These are phyloP conservation scores for Beauveria varroae DNA, from an alignment of 2,329 filamentous ascomycete species.

Conservation along the genomic window DNA sequence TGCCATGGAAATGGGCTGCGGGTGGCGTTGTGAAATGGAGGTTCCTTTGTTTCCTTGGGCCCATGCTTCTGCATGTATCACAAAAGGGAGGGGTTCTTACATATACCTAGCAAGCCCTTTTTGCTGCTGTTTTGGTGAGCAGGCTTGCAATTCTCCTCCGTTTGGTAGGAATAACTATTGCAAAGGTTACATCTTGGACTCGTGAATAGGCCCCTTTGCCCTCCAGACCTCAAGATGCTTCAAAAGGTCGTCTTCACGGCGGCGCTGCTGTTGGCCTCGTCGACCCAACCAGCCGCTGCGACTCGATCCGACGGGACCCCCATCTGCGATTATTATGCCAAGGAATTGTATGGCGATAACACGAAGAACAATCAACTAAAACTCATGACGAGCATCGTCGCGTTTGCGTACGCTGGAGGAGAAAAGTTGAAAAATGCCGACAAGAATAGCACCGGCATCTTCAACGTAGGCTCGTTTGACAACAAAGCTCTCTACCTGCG, in stretches of 20 bases:
- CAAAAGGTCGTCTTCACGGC: not conserved
- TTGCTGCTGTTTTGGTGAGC: not conserved
- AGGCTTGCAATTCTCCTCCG: not conserved
- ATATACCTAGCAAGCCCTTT: not conserved
- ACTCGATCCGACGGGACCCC: not conserved
- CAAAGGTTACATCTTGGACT: not conserved
- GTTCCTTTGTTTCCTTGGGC: not conserved
- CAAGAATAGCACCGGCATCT: constrained; percentile 20
- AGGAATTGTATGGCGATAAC: constrained; percentile 17
- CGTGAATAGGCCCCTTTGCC: not conserved
- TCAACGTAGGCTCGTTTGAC: constrained; percentile 20
- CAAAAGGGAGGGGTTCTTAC: not conserved
- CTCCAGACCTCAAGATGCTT: not conserved
- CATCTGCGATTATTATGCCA: constrained; percentile 26
- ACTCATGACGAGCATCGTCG: constrained; percentile 23
- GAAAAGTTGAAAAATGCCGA: not conserved
- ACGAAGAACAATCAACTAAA: constrained; percentile 19
- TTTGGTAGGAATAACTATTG: too few relatives aligned
- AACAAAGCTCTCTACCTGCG: constrained; percentile 18
- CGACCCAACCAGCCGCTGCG: not conserved
- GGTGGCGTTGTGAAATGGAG: not conserved
- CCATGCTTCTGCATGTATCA: not conserved
- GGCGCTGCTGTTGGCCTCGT: not conserved
- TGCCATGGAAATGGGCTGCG: not conserved
- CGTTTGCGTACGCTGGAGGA: constrained; percentile 23